A percentile compares a stretch with the other conserved stretches of the same genome.
Evolutionary conservation across 441 rosid species (phyloP).

Genomic region (Omphalea diandra): DNA sequence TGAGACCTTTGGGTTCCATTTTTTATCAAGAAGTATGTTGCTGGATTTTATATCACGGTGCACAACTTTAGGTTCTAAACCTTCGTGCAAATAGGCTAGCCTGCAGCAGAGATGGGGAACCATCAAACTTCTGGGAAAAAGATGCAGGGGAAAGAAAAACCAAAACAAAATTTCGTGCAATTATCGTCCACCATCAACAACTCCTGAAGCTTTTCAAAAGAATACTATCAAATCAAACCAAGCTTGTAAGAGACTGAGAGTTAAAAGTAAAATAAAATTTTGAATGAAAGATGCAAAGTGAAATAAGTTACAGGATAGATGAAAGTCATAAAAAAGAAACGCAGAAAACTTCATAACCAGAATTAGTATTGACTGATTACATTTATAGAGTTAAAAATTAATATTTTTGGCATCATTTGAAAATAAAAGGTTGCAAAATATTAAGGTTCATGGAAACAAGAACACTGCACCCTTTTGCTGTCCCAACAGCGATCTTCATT

Average conservation of each 20-base stretch:
- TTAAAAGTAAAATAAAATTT: neutral
- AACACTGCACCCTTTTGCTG: slow-evolving; percentile 77
- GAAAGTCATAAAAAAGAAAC: neutral
- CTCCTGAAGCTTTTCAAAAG: neutral
- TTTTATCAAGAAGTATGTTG: slow-evolving; percentile 81
- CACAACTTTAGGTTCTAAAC: slow-evolving; percentile 97
- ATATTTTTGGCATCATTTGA: neutral
- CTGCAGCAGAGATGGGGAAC: slow-evolving; percentile 41
- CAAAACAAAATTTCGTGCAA: neutral
- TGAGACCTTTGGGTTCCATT: slow-evolving; percentile 90
- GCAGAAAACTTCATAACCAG: neutral
- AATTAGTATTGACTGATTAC: neutral
- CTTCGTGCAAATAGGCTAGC: slow-evolving; percentile 92
- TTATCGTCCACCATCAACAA: neutral
- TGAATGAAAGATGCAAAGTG: neutral
- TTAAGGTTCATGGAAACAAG: slow-evolving; percentile 3
- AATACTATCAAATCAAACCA: neutral
- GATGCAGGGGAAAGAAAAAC: neutral
- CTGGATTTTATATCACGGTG: slow-evolving; percentile 98
- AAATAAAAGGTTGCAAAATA: neutral
- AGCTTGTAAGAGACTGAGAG: neutral
- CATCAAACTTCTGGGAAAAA: neutral
- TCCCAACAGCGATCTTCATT: slow-evolving; percentile 87
- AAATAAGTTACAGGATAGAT: neutral
- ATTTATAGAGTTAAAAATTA: neutral